A percentile compares a stretch with the other conserved stretches of the same genome.
phyloP scores from a whole-genome alignment of 225 moss, liverwort and hornwort genomes.

The Pleurozium schreberi region DNA sequence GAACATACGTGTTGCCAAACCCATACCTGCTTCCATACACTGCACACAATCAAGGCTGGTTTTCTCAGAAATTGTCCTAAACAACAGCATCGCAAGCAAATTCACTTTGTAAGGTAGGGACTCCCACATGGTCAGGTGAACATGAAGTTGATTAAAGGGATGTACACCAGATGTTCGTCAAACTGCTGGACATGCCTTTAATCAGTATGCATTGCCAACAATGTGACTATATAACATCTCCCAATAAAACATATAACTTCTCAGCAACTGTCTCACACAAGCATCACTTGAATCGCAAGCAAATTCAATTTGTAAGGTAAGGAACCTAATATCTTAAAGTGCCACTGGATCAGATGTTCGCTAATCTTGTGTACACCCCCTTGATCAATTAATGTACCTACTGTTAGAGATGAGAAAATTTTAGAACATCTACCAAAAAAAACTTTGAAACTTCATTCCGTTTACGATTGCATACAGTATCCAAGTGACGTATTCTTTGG shows the following conservation, averaged over 20 bases:
- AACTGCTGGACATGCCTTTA: background rate
- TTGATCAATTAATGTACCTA: background rate
- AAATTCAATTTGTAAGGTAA: background rate
- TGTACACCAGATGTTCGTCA: background rate
- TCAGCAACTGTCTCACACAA: background rate
- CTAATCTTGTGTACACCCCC: background rate
- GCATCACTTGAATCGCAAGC: background rate
- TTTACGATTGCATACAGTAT: background rate
- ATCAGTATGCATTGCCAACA: background rate
- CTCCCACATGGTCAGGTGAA: background rate
- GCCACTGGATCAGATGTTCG: background rate
- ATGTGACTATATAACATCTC: background rate
- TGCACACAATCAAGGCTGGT: slow-evolving; percentile 1
- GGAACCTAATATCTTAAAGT: background rate
- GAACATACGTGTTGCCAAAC: slow-evolving; percentile 60
- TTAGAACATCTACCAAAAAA: background rate
- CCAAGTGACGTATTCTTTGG: background rate
- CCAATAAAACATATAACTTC: background rate
- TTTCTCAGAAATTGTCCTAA: background rate
- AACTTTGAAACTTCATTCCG: background rate
- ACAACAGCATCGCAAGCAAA: background rate
- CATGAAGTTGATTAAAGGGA: background rate
- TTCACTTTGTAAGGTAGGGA: background rate
- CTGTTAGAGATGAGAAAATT: background rate
- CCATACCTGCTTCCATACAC: slow-evolving; percentile 43